Evolutionary conservation across 371 early-diverging fungal species (phyloP).

Genomic region (Capniomyces stellatus): DNA sequence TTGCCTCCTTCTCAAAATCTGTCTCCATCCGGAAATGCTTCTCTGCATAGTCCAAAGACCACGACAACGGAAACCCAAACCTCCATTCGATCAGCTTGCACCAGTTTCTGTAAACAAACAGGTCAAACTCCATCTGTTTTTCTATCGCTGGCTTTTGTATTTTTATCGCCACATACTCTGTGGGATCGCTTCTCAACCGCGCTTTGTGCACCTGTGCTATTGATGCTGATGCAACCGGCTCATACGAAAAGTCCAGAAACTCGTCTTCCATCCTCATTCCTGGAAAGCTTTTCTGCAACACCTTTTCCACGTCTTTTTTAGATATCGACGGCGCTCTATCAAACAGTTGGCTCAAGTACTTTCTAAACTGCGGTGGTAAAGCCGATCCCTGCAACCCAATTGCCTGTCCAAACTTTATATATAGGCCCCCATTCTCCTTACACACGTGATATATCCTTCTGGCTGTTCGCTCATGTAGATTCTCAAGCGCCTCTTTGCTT

Average conservation of each 20-base stretch:
- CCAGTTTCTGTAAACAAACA: constrained; percentile 43
- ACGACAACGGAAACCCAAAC: constrained; percentile 72
- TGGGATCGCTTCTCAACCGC: constrained; percentile 30
- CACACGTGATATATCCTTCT: constrained; percentile 59
- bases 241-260: constrained; percentile 36
- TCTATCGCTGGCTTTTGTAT: constrained; percentile 78
- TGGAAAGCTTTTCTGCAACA: constrained; percentile 32
- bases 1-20: constrained; percentile 67
- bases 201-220: constrained; percentile 89
- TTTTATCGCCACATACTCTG: constrained; percentile 61
- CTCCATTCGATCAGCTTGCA: constrained; percentile 41
- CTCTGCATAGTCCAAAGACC: constrained; percentile 59
- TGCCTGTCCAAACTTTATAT: constrained; percentile 78
- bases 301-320: constrained; percentile 40
- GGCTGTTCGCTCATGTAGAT: constrained; percentile 46
- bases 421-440: constrained; percentile 67
- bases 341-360: constrained; percentile 48
- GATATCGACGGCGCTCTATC: constrained; percentile 67
- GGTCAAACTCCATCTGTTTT: constrained; percentile 67
- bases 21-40: constrained; percentile 64
- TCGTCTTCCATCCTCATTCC: constrained; percentile 14
- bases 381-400: constrained; percentile 64
- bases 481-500: constrained; percentile 25
- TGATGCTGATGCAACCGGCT: constrained; percentile 74
- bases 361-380: constrained; percentile 54